Conservation (phyloP, 2,329 filamentous ascomycete genomes). For the Paraphaeosphaeria sporulosa region DNA sequence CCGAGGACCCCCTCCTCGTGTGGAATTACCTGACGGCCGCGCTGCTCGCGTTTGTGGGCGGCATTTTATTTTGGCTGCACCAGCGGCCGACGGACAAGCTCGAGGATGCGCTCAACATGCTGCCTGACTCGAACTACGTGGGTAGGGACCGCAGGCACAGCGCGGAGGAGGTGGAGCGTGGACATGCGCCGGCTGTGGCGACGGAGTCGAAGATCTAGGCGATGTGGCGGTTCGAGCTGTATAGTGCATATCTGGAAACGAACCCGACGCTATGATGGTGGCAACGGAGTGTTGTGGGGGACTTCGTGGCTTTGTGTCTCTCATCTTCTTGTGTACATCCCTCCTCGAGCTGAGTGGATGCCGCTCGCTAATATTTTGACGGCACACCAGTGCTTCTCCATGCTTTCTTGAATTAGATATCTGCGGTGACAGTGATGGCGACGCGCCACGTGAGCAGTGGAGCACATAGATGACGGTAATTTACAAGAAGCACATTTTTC, state of each 20-base stretch:
- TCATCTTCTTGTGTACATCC: background rate
- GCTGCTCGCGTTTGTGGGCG: constrained; percentile 68
- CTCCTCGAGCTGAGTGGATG: background rate
- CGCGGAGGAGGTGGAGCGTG: constrained; percentile 24
- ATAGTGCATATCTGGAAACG: background rate
- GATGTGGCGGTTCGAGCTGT: background rate
- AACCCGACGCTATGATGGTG: background rate
- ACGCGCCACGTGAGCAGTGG: background rate
- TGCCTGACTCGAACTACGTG: constrained; percentile 46
- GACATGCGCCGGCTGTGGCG: background rate
- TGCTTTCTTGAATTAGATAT: background rate
- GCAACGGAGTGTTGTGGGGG: background rate
- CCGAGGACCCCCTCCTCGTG: constrained; percentile 69
- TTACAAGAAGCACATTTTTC: too few relatives aligned
- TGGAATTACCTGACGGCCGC: constrained; percentile 76
- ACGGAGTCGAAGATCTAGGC: background rate
- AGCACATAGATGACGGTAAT: background rate
- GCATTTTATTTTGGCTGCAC: constrained; percentile 71
- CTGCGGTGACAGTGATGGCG: background rate
- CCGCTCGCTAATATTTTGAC: background rate
- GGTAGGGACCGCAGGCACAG: constrained; percentile 42
- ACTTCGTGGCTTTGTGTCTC: background rate
- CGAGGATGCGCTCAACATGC: constrained; percentile 75
- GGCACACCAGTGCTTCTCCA: background rate
- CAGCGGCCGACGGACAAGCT: constrained; percentile 70